Conservation (phyloP, 2,329 filamentous ascomycete species). For the Aureobasidium pullulans region DNA sequence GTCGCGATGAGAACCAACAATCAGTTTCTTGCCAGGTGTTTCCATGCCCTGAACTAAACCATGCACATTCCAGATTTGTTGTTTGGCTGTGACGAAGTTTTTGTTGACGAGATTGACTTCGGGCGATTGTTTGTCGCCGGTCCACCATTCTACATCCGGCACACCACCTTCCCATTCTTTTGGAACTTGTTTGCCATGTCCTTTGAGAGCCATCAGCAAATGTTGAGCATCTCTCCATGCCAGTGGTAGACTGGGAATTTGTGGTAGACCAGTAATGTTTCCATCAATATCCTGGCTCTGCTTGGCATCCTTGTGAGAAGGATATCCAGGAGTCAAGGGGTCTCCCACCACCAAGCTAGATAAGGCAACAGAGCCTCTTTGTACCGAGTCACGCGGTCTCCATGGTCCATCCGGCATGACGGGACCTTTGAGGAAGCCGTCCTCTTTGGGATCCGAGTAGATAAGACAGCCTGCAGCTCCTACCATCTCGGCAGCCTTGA, state of each 20-base stretch:
- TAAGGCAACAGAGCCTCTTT: constrained; percentile 72
- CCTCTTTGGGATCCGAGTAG: constrained; percentile 82
- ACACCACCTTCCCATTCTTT: constrained; percentile 70
- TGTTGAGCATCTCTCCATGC: constrained; percentile 82
- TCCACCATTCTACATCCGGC: constrained; percentile 77
- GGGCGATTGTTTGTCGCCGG: constrained; percentile 66
- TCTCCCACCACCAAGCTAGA: constrained; percentile 82
- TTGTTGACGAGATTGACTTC: constrained; percentile 75
- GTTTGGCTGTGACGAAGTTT: constrained; percentile 74
- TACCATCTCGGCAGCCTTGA: constrained; percentile 81
- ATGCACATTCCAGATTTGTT: constrained; percentile 88
- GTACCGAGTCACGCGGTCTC: constrained; percentile 75
- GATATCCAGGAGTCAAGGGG: constrained; percentile 82
- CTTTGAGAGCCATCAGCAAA: constrained; percentile 67
- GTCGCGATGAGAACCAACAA: constrained; percentile 90
- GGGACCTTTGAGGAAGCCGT: constrained; percentile 68
- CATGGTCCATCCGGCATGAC: constrained; percentile 69
- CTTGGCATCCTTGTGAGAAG: constrained; percentile 58
- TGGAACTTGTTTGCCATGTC: constrained; percentile 62
- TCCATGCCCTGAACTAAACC: constrained; percentile 79
- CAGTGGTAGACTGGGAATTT: constrained; percentile 84
- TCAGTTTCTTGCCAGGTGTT: constrained; percentile 71
- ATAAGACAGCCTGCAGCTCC: constrained; percentile 84
- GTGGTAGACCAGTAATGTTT: constrained; percentile 58
- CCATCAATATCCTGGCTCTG: constrained; percentile 53